These are phyloP conservation scores for Nakazawaea anatomiae DNA, from an alignment of 805 yeast genomes.

Conservation along the genomic window DNA sequence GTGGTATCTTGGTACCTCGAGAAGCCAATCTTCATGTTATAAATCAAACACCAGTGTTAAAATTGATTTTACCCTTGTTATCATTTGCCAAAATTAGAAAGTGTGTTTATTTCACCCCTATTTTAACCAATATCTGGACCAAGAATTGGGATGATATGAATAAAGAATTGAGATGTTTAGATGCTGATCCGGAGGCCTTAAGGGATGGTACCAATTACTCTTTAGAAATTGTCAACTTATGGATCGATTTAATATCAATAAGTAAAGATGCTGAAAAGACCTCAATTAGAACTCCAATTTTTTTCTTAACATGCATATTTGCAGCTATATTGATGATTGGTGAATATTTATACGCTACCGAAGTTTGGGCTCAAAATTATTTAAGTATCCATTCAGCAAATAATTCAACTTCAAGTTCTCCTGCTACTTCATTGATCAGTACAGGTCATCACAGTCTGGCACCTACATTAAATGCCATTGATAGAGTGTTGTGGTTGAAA, in stretches of 20 bases:
- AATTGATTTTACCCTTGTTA: constrained; percentile 60
- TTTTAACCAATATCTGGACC: constrained; percentile 52
- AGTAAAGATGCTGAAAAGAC: constrained; percentile 61
- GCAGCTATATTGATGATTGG: constrained; percentile 57
- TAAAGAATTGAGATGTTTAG: constrained; percentile 36
- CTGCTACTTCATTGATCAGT: constrained; percentile 4
- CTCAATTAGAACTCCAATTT: constrained; percentile 69
- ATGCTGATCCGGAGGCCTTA: constrained; percentile 54
- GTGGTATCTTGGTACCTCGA: constrained; percentile 54
- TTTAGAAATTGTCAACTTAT: constrained; percentile 53
- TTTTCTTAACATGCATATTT: constrained; percentile 66
- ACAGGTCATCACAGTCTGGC: constrained; percentile 16
- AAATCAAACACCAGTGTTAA: constrained; percentile 48
- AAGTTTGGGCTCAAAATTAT: constrained; percentile 40
- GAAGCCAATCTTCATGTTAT: constrained; percentile 43
- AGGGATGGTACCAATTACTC: constrained; percentile 58
- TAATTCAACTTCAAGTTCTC: not conserved
- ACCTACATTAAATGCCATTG: constrained; percentile 33
- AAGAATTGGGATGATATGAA: constrained; percentile 71
- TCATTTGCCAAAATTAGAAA: constrained; percentile 63
- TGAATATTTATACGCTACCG: constrained; percentile 54
- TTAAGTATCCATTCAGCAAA: constrained; percentile 17
- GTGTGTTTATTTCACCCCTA: constrained; percentile 55
- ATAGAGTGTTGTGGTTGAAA: constrained; percentile 59
- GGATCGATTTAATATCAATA: constrained; percentile 69